Percentiles rank a stretch among this genome's conserved stretches.
Evolutionary conservation across 352 stramenopile genomes (phyloP).

Genomic region (Pythium rishiriense): DNA sequence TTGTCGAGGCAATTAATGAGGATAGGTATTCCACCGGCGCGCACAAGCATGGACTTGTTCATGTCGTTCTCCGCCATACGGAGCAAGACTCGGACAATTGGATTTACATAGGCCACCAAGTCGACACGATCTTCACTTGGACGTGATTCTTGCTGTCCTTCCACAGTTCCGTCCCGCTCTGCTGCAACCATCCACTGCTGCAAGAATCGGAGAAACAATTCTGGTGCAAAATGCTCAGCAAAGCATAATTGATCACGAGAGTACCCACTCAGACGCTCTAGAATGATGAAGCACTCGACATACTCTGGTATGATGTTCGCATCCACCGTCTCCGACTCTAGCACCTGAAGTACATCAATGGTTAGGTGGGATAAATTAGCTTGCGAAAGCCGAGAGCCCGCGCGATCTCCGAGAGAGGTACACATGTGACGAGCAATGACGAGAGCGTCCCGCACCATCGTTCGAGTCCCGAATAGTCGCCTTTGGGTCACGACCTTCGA

Average conservation of each 20-base stretch:
- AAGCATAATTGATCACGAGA: constrained; percentile 45
- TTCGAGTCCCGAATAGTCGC: constrained; percentile 5
- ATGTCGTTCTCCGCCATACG: constrained; percentile 27
- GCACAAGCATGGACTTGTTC: constrained; percentile 22
- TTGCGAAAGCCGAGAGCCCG: constrained; percentile 37
- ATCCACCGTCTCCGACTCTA: background rate
- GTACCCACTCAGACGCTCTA: constrained; percentile 39
- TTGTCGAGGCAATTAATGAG: constrained; percentile 37
- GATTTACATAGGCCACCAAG: constrained; percentile 18
- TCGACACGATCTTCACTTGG: constrained; percentile 1
- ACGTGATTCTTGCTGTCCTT: constrained; percentile 9
- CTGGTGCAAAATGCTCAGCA: constrained; percentile 38
- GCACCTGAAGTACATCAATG: constrained; percentile 39
- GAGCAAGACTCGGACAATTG: constrained; percentile 20
- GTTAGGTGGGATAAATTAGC: constrained; percentile 43
- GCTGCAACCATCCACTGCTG: constrained; percentile 31
- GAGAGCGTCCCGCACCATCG: constrained; percentile 27
- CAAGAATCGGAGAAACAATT: constrained; percentile 45
- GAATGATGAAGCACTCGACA: constrained; percentile 40
- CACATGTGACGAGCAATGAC: constrained; percentile 36
- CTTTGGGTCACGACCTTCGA: background rate
- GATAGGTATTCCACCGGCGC: constrained; percentile 36
- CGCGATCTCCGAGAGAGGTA: constrained; percentile 34
- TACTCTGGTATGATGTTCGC: background rate
- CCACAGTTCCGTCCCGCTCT: constrained; percentile 21